phyloP scores from a whole-genome alignment of 106 monocot species.

The Dendrobium officinale region DNA sequence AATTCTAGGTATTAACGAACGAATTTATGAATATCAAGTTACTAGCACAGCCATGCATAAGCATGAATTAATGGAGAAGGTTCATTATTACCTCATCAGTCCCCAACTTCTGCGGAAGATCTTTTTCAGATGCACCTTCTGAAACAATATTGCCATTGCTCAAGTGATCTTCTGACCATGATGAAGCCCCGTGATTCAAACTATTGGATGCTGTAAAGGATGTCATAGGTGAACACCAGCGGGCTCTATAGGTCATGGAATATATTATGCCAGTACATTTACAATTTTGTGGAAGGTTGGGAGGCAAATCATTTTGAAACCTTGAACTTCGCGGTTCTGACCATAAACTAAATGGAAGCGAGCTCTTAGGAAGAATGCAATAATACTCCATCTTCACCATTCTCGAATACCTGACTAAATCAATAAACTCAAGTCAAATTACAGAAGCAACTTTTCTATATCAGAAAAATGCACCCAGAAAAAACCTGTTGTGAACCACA shows the following conservation, averaged over 20 bases:
- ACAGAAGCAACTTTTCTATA: too few relatives aligned
- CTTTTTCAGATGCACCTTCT: constrained; percentile 18
- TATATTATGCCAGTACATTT: constrained; percentile 12
- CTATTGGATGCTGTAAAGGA: constrained; percentile 8
- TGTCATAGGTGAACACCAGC: constrained; percentile 24
- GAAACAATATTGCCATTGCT: constrained; percentile 13
- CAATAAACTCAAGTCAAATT: background rate
- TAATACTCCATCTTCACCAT: background rate
- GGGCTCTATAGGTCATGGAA: constrained; percentile 8
- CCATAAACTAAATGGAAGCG: constrained; percentile 4
- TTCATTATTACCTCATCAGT: constrained; percentile 40
- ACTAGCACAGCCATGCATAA: background rate
- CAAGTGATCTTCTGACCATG: constrained; percentile 11
- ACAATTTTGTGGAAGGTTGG: background rate
- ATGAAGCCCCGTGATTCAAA: constrained; percentile 28
- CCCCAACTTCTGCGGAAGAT: constrained; percentile 16
- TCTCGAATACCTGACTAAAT: constrained; percentile 13
- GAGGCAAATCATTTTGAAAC: constrained; percentile 8
- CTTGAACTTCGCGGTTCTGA: constrained; percentile 7
- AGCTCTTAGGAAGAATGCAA: background rate
- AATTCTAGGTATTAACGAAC: too few relatives aligned
- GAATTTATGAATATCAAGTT: too few relatives aligned
- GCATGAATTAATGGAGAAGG: background rate
- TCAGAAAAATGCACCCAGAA: too few relatives aligned
- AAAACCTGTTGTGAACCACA: too few relatives aligned